phyloP scores from a whole-genome alignment of 2,329 filamentous ascomycete genomes.

The Achaetomium macrosporum region DNA sequence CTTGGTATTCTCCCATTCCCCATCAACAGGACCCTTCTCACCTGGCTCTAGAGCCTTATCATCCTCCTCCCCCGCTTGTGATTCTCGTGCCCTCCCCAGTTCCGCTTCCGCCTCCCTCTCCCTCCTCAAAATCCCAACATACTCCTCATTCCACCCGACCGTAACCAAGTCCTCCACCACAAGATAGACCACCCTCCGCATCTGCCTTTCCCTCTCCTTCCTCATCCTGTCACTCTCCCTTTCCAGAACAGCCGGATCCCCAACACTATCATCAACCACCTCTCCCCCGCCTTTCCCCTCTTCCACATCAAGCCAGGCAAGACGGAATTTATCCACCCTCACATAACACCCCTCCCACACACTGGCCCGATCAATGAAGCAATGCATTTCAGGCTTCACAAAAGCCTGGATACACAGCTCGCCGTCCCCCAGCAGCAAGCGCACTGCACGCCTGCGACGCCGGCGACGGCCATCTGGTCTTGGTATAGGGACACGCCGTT shows the following conservation, averaged over 20 bases:
- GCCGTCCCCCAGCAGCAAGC: conserved; percentile 48
- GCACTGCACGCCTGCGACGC: conserved; percentile 33
- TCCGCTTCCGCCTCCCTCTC: conserved; percentile 1
- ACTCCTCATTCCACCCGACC: conserved; percentile 44
- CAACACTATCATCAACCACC: neutral
- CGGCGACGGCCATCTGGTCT: neutral
- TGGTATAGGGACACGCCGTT: conserved; percentile 4
- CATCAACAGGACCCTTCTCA: neutral
- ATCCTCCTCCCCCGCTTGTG: neutral
- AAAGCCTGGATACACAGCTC: conserved; percentile 50
- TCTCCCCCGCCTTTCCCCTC: neutral
- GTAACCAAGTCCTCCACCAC: conserved; percentile 40
- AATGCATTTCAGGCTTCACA: conserved; percentile 40
- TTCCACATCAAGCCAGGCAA: conserved; percentile 27
- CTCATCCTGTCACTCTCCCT: neutral
- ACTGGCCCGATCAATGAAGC: conserved; percentile 41
- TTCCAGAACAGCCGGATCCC: neutral
- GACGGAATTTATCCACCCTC: conserved; percentile 37
- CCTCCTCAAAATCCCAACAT: conserved; percentile 27
- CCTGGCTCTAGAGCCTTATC: neutral
- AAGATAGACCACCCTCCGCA: conserved; percentile 37
- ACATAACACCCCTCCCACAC: conserved; percentile 46
- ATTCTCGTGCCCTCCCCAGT: neutral
- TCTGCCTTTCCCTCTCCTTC: neutral
- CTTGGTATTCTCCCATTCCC: neutral